phyloP scores from a whole-genome alignment of 768 basidiomycete species.

The Lanmaoa rubissima region DNA sequence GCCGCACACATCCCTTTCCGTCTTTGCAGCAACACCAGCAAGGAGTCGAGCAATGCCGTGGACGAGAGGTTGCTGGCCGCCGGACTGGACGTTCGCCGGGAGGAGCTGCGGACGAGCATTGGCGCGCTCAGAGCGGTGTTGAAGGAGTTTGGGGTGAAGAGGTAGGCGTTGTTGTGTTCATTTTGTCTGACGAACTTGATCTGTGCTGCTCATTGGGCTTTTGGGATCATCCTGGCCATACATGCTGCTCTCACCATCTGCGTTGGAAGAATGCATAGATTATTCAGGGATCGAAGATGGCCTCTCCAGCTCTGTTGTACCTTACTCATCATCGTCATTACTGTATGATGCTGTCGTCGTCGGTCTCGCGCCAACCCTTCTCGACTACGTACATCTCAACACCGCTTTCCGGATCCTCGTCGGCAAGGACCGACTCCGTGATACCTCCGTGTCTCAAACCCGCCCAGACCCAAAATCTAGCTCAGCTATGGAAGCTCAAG shows the following conservation, averaged over 20 bases:
- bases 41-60: constrained; percentile 52
- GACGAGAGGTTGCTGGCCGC: constrained; percentile 42
- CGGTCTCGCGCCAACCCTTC: constrained; percentile 50
- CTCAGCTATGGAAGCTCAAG: too few species aligned
- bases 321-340: not conserved
- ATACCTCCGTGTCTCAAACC: not conserved
- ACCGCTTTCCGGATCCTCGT: constrained; percentile 64
- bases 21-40: constrained; percentile 69
- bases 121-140: constrained; percentile 54
- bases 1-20: constrained; percentile 42
- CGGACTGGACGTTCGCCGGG: constrained; percentile 45
- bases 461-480: not conserved
- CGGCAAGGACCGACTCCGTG: constrained; percentile 32
- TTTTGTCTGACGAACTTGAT: not conserved
- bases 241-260: constrained; percentile 53
- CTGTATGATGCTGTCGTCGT: constrained; percentile 61
- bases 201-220: not conserved
- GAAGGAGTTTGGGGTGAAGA: constrained; percentile 38
- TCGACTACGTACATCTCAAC: constrained; percentile 58
- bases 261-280: constrained; percentile 40
- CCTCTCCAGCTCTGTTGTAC: not conserved
- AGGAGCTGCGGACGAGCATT: constrained; percentile 64
- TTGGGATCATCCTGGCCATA: constrained; percentile 38
- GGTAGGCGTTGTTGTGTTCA: constrained; percentile 25
- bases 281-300: not conserved